A percentile compares a stretch with the other conserved stretches of the same genome.
These are phyloP conservation scores for Fonsecaea multimorphosa DNA, from an alignment of 2,329 filamentous ascomycete genomes.

Conservation along the genomic window DNA sequence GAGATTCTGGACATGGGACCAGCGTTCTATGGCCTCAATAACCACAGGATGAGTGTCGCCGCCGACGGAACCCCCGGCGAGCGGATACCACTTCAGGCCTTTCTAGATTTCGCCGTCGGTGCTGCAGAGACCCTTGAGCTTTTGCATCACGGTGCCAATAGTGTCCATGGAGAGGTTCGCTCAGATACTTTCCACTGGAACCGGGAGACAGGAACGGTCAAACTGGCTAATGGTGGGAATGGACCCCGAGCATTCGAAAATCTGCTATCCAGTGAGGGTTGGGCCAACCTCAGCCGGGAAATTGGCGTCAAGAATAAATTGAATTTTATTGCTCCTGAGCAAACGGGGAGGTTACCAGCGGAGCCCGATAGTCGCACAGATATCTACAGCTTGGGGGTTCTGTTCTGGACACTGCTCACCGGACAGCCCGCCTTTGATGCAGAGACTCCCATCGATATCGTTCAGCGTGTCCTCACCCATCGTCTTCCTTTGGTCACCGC, in stretches of 20 bases:
- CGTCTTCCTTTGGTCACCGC: conserved; percentile 77
- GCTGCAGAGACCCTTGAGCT: conserved; percentile 85
- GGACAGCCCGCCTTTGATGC: conserved; percentile 82
- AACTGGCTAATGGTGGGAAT: conserved; percentile 83
- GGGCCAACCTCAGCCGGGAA: conserved; percentile 82
- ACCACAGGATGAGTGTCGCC: conserved; percentile 45
- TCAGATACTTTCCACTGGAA: conserved; percentile 92
- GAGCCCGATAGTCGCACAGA: conserved; percentile 92
- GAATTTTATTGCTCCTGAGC: conserved; percentile 90
- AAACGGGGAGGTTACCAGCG: conserved; percentile 89
- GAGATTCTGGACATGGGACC: conserved; percentile 75
- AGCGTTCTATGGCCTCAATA: conserved; percentile 68
- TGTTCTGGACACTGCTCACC: conserved; percentile 86
- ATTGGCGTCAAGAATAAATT: conserved; percentile 87
- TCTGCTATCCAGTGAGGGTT: conserved; percentile 80
- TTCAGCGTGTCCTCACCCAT: conserved; percentile 83
- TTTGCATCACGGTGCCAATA: conserved; percentile 84
- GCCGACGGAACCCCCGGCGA: conserved; percentile 57
- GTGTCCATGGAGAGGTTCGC: conserved; percentile 88
- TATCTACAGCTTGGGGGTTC: conserved; percentile 86
- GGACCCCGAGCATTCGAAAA: conserved; percentile 89
- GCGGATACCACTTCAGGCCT: conserved; percentile 73
- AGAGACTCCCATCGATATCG: conserved; percentile 81
- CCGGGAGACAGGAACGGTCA: conserved; percentile 71
- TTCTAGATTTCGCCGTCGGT: conserved; percentile 90